phyloP scores from a whole-genome alignment of 257 asterid genomes.

The Lycium ferocissimum region DNA sequence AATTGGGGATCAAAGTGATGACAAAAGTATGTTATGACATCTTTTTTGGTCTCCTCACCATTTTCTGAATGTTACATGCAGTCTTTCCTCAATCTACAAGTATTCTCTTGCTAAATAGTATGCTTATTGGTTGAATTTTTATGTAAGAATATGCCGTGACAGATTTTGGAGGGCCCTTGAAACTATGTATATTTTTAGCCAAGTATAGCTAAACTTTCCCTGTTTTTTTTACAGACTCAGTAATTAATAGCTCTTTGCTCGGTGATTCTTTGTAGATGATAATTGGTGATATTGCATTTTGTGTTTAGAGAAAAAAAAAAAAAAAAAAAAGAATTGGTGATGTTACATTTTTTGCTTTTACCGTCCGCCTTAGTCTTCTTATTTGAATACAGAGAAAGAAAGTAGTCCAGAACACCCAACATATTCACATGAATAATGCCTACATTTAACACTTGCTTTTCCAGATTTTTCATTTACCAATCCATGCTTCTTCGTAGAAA shows the following conservation, averaged over 20 bases:
- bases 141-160: background rate
- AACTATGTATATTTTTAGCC: background rate
- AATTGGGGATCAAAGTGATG: constrained; percentile 83
- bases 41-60: constrained; percentile 23
- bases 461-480: background rate
- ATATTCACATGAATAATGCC: constrained; percentile 9
- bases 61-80: constrained; percentile 16
- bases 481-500: constrained; percentile 9
- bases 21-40: constrained; percentile 55
- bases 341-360: background rate
- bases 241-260: constrained; percentile 4
- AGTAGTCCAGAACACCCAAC: constrained; percentile 8
- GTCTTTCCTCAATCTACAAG: constrained; percentile 18
- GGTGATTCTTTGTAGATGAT: background rate
- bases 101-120: constrained; percentile 13
- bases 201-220: constrained; percentile 4
- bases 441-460: background rate
- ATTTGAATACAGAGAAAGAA: background rate
- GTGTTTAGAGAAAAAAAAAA: background rate
- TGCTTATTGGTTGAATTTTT: background rate
- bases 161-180: background rate
- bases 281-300: constrained; percentile 5
- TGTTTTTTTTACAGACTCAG: background rate
- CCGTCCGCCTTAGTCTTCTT: background rate
- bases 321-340: background rate